These are phyloP conservation scores for Penstemon newberryi DNA, from an alignment of 257 asterid species.

Conservation along the genomic window DNA sequence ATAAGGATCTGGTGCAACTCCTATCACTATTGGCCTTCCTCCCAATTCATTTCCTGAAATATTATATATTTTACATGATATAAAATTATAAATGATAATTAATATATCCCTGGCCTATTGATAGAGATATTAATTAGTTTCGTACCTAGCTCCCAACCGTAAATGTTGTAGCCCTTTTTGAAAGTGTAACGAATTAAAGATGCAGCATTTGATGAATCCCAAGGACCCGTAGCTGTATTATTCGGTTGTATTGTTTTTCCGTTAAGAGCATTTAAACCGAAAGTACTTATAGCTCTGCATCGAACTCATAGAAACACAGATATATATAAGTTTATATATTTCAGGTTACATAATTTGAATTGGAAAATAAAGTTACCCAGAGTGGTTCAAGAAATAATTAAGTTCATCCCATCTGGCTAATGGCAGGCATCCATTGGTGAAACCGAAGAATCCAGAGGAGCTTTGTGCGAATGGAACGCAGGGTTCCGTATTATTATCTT, in stretches of 20 bases:
- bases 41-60: conserved; percentile 42
- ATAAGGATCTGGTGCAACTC: conserved; percentile 35
- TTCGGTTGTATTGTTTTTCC: conserved; percentile 46
- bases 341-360: background rate
- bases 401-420: conserved; percentile 76
- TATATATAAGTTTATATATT: background rate
- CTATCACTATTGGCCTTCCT: conserved; percentile 39
- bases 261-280: conserved; percentile 71
- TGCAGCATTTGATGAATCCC: conserved; percentile 66
- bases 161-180: conserved; percentile 56
- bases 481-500: conserved; percentile 36
- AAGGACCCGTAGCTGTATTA: conserved; percentile 51
- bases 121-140: background rate
- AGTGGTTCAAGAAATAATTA: conserved; percentile 49
- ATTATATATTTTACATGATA: no score
- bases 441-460: conserved; percentile 46
- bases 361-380: conserved; percentile 45
- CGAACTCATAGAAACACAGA: background rate
- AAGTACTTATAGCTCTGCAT: conserved; percentile 60
- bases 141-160: conserved; percentile 88
- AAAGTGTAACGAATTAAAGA: conserved; percentile 61
- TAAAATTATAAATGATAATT: no score
- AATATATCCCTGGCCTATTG: no score
- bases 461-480: conserved; percentile 48
- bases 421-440: conserved; percentile 57